A percentile compares a stretch with the other conserved stretches of the same genome.
phyloP scores from a whole-genome alignment of 2,329 filamentous ascomycete species.

The Colletotrichum sp. region DNA sequence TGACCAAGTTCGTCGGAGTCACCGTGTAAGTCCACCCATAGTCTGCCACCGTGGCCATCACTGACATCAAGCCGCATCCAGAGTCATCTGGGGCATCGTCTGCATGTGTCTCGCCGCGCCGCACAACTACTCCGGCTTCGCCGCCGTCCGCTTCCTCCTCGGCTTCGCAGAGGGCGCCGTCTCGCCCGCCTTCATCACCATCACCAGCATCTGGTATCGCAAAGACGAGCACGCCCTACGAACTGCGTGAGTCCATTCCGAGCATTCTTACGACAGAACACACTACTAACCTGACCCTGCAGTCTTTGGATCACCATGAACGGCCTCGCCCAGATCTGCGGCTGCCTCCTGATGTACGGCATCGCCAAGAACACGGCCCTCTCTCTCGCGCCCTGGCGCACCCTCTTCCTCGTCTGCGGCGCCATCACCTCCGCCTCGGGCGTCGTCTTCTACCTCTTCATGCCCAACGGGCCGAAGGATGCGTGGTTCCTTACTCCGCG shows the following conservation, averaged over 20 bases:
- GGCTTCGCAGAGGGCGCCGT: conserved; percentile 41
- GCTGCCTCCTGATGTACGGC: conserved; percentile 35
- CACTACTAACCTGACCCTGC: not conserved
- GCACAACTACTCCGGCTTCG: conserved; percentile 42
- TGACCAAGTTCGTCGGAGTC: conserved; percentile 55
- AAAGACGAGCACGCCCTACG: conserved; percentile 34
- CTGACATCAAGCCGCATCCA: not conserved
- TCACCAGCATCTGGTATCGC: conserved; percentile 37
- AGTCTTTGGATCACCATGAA: conserved; percentile 36
- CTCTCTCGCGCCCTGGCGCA: conserved; percentile 48
- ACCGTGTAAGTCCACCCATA: conserved; percentile 41
- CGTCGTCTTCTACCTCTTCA: conserved; percentile 48
- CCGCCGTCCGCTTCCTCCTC: conserved; percentile 44
- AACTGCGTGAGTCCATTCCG: too few species aligned
- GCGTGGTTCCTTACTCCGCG: conserved; percentile 53
- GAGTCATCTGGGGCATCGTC: conserved; percentile 46
- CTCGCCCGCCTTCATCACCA: conserved; percentile 36
- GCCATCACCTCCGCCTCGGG: conserved; percentile 47
- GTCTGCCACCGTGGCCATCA: not conserved
- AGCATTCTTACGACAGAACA: too few species aligned
- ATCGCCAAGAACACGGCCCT: conserved; percentile 47
- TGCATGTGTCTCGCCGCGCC: conserved; percentile 50
- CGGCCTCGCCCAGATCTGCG: conserved; percentile 31
- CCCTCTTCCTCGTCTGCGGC: conserved; percentile 56
- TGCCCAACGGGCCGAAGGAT: conserved; percentile 49